Base-by-base conservation (phyloP, 768 basidiomycete genomes). In the Lentinula boryana region DNA sequence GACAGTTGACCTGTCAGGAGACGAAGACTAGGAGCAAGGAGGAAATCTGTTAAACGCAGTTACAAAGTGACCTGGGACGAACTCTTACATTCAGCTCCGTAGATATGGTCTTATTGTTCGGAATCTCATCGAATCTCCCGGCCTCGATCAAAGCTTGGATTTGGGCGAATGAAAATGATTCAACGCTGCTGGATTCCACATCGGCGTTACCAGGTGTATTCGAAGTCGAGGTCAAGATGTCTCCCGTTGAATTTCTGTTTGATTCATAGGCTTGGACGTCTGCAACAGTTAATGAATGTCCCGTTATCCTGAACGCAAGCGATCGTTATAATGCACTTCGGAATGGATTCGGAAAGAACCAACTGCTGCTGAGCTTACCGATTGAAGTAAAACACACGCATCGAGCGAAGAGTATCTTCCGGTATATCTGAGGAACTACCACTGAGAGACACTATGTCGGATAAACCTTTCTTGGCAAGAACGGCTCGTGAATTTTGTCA, bases 381-480 rank as follows among this genome's bases (percentile, higher is more conserved):
- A 72, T 89, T 91, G 71, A 89, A 91, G 72, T 89, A 91, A 68
- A 88, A 91, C 0, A 90, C 77, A 16, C 82, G 77, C 1, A 83
- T 82, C 41, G 78, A 78, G 9, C 81, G 77, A 36, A 85, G 61
- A 33, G 83, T 71, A 27, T 84, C 80, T 13, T 80, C 78, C 59
- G 66, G 71, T 36, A 80, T 74, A 18, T 75, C 76, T 69, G 1
- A 78, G 60, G 33, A 68, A 23, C 18, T 67, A n/a, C 67, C 65
- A 8, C 74, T 67, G 36, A 79, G 63, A 3, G 77, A 69, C 5
- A 85, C 63, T 33, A 91, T 80, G 59, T 78, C 81, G 62, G 78
- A 77, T 44, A 90, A 73, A 65, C 89, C 89, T 82, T 84, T 82
- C 88, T 89, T 80, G 66, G 27, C 64, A 65, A 63, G 58, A 63